These are phyloP conservation scores for Ambrosia artemisiifolia DNA, from an alignment of 129 eudicot species.

Conservation along the genomic window DNA sequence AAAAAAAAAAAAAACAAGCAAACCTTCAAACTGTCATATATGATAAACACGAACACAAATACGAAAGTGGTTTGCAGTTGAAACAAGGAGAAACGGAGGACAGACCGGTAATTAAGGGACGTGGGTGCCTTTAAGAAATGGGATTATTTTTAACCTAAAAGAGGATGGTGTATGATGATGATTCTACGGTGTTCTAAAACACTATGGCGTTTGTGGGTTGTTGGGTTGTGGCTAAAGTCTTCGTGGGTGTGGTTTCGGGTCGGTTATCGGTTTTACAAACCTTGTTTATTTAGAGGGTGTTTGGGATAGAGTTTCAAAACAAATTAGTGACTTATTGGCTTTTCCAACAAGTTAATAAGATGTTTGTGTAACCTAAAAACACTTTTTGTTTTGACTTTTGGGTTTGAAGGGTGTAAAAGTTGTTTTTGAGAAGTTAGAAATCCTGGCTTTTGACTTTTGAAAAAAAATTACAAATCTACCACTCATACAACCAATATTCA, in stretches of 20 bases:
- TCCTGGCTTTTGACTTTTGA: too few species aligned
- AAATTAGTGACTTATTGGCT: too few species aligned
- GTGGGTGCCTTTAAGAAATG: neutral
- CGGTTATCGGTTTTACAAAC: too few species aligned
- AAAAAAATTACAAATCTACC: too few species aligned
- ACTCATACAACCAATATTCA: too few species aligned
- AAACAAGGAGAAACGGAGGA: neutral
- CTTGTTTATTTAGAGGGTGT: too few species aligned
- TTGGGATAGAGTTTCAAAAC: too few species aligned
- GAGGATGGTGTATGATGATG: neutral
- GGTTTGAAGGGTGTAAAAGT: too few species aligned
- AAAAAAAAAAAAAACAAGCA: neutral
- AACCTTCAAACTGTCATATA: neutral
- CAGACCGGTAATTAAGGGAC: neutral
- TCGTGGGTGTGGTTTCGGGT: neutral
- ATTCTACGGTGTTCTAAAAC: neutral
- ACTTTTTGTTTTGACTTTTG: too few species aligned
- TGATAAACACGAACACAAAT: neutral
- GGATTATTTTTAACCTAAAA: neutral
- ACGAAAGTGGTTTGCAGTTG: neutral
- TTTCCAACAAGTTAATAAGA: too few species aligned
- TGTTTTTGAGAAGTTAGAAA: too few species aligned
- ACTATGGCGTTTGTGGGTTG: neutral
- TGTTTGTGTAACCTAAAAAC: too few species aligned
- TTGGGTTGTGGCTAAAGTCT: conserved; percentile 7